Evolutionary conservation across 352 stramenopile species (phyloP).

Genomic region (Globisporangium polare): DNA sequence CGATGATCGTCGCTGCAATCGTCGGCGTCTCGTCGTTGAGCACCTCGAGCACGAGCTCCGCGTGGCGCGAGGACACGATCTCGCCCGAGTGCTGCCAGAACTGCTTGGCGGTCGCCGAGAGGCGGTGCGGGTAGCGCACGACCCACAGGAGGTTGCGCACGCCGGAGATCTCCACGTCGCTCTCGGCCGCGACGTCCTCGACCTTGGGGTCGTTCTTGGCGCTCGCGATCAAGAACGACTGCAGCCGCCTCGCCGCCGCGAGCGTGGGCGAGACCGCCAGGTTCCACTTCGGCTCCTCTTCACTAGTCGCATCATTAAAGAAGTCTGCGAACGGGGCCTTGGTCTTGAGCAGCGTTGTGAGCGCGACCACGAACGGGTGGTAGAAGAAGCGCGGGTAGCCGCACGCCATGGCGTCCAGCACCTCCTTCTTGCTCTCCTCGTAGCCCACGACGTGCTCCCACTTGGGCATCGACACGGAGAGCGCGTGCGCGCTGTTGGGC

Average conservation of each 20-base stretch:
- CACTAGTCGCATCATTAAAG: conserved; percentile 7
- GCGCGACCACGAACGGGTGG: conserved; percentile 77
- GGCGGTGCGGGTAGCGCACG: conserved; percentile 67
- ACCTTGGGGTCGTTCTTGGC: conserved; percentile 18
- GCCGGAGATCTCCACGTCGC: conserved; percentile 30
- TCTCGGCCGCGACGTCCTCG: background rate
- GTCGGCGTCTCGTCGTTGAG: conserved; percentile 25
- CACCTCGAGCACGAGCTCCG: conserved; percentile 47
- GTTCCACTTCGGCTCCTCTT: conserved; percentile 12
- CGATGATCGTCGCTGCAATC: background rate
- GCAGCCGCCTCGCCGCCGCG: conserved; percentile 50
- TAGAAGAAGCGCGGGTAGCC: conserved; percentile 94
- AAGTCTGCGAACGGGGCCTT: conserved; percentile 18
- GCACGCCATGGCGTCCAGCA: conserved; percentile 72
- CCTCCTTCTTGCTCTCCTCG: conserved; percentile 73
- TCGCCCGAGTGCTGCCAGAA: conserved; percentile 95
- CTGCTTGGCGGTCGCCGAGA: conserved; percentile 55
- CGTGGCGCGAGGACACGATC: conserved; percentile 87
- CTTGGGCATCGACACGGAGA: conserved; percentile 80
- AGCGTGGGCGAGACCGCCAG: conserved; percentile 54
- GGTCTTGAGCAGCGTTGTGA: conserved; percentile 37
- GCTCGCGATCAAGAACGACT: conserved; percentile 59
- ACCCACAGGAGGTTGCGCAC: conserved; percentile 51
- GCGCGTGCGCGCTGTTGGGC: conserved; percentile 57
- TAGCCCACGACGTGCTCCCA: conserved; percentile 89